These are phyloP conservation scores for Moniliella sp. DNA, from an alignment of 1,284 basidiomycete genomes.

Conservation along the genomic window DNA sequence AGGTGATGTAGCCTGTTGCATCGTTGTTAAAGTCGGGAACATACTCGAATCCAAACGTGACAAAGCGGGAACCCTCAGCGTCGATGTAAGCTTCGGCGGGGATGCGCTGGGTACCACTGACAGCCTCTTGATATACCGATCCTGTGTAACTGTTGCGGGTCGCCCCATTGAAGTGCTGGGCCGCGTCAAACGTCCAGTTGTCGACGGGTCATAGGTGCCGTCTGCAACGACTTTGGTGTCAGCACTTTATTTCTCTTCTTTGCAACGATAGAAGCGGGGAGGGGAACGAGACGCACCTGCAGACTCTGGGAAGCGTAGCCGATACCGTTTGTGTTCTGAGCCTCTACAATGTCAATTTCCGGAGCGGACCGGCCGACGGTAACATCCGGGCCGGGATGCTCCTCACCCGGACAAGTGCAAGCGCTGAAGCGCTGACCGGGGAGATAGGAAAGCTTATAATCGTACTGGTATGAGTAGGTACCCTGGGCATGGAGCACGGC, in stretches of 20 bases:
- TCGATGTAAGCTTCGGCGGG: conserved; percentile 18
- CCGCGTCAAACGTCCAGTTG: too few species aligned
- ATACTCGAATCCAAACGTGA: conserved; percentile 29
- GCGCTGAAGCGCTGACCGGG: conserved; percentile 22
- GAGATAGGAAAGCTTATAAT: conserved; percentile 8
- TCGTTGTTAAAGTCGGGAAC: conserved; percentile 18
- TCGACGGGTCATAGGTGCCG: conserved; percentile 4
- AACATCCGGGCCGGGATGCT: conserved; percentile 22
- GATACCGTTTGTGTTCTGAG: conserved; percentile 39
- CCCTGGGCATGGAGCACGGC: conserved; percentile 7
- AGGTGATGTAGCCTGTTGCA: conserved; percentile 19
- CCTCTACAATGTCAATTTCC: conserved; percentile 33
- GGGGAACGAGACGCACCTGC: conserved; percentile 27
- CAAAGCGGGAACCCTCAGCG: conserved; percentile 6
- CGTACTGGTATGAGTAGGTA: conserved; percentile 19
- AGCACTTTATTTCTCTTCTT: too few species aligned
- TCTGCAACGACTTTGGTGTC: conserved; percentile 16
- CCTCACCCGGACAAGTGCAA: conserved; percentile 22
- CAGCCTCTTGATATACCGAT: conserved; percentile 26
- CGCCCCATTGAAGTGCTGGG: too few species aligned
- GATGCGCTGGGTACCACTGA: conserved; percentile 18
- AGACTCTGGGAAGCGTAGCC: conserved; percentile 27
- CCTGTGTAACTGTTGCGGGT: conserved; percentile 30
- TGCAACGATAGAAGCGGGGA: too few species aligned
- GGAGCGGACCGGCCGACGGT: conserved; percentile 27